A percentile compares a stretch with the other conserved stretches of the same genome.
These are phyloP conservation scores for Pseudogymnoascus sp. DNA, from an alignment of 2,329 filamentous ascomycete species.

Conservation along the genomic window DNA sequence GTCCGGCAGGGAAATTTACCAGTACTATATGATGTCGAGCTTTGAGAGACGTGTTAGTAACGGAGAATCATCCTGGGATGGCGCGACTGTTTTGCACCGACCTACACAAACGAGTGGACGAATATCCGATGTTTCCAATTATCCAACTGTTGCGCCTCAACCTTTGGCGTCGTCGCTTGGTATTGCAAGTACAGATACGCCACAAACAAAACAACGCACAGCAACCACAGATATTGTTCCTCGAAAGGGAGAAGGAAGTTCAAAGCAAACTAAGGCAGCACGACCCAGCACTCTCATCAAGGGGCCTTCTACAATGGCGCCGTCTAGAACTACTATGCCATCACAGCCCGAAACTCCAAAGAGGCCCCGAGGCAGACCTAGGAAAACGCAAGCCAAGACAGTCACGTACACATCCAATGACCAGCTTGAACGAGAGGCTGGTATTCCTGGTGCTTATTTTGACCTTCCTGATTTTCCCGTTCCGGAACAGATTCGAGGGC, in stretches of 20 bases:
- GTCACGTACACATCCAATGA: constrained; percentile 12
- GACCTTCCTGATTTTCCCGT: constrained; percentile 15
- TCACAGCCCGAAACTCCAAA: background rate
- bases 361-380: constrained; percentile 3
- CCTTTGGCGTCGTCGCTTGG: background rate
- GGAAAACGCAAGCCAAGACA: background rate
- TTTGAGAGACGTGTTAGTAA: background rate
- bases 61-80: constrained; percentile 8
- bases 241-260: background rate
- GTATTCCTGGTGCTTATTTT: constrained; percentile 21
- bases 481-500: constrained; percentile 1
- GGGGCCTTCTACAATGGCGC: background rate
- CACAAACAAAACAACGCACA: background rate
- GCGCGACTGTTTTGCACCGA: background rate
- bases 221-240: background rate
- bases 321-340: background rate
- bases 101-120: constrained; percentile 7
- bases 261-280: background rate
- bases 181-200: background rate
- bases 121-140: background rate
- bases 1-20: background rate
- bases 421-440: constrained; percentile 20
- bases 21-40: constrained; percentile 1
- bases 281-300: background rate
- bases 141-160: background rate